Evolutionary conservation across 768 basidiomycete genomes (phyloP).

Genomic region (Collybia mongolica): DNA sequence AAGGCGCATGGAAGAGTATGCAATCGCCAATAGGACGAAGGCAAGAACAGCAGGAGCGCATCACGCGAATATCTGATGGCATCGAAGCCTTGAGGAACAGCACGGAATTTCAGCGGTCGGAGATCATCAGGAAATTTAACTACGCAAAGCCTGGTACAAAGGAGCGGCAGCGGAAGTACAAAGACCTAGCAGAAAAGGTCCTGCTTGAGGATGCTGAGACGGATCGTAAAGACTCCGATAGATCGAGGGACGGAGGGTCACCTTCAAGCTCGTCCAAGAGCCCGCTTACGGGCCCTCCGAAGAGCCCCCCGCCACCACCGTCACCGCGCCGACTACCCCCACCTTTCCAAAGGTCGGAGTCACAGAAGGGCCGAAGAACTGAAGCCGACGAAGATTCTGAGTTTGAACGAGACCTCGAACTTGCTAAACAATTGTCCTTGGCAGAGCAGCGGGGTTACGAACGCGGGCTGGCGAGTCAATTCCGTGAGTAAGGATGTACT

Average conservation of each 20-base stretch:
- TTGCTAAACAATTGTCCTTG: slow-evolving; percentile 32
- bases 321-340: not conserved
- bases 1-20: slow-evolving; percentile 36
- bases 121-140: slow-evolving; percentile 37
- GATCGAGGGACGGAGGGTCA: not conserved
- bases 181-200: slow-evolving; percentile 29
- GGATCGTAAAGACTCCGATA: not conserved
- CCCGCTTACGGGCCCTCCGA: not conserved
- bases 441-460: slow-evolving; percentile 27
- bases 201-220: slow-evolving; percentile 19
- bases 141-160: slow-evolving; percentile 25
- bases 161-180: slow-evolving; percentile 32
- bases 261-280: not conserved
- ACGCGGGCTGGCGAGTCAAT: slow-evolving; percentile 8
- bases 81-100: slow-evolving; percentile 31
- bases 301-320: not conserved
- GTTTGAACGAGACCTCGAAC: slow-evolving; percentile 26
- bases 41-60: slow-evolving; percentile 30
- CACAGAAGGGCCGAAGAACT: not conserved
- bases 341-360: not conserved
- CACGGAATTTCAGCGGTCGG: slow-evolving; percentile 27
- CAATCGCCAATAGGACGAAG: slow-evolving; percentile 26
- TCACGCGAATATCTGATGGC: slow-evolving; percentile 40
- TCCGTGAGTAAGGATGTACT: not conserved
- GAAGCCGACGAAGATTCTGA: slow-evolving; percentile 15